A percentile compares a stretch with the other conserved stretches of the same genome.
phyloP scores from a whole-genome alignment of 1,284 basidiomycete species.

The Mycena citricolor region DNA sequence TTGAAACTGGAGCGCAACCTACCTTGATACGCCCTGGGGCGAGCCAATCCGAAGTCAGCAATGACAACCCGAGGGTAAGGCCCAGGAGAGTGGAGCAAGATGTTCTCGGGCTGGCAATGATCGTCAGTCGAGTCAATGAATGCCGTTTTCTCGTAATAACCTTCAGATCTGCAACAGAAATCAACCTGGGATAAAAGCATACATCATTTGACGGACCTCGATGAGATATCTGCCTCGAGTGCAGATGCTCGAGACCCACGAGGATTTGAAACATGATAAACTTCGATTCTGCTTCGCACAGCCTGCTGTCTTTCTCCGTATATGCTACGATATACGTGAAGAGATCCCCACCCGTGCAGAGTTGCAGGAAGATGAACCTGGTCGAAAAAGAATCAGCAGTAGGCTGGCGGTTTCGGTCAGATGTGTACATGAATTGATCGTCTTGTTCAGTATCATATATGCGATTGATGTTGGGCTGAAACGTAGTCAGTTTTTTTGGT shows the following conservation, averaged over 20 bases:
- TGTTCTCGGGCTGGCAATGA: conserved; percentile 75
- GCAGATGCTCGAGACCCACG: conserved; percentile 72
- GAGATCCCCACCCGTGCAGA: conserved; percentile 76
- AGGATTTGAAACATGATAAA: conserved; percentile 83
- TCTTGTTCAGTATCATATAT: conserved; percentile 70
- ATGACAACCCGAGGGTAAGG: conserved; percentile 81
- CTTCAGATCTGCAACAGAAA: conserved; percentile 64
- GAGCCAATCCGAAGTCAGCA: conserved; percentile 84
- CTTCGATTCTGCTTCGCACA: conserved; percentile 79
- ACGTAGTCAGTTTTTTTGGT: conserved; percentile 5
- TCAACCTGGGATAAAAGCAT: conserved; percentile 7
- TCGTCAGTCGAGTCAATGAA: background rate
- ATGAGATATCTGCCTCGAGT: conserved; percentile 75
- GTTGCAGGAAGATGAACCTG: conserved; percentile 75
- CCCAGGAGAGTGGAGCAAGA: conserved; percentile 71
- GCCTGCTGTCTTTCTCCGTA: conserved; percentile 44
- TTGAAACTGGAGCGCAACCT: too few relatives aligned
- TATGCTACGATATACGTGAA: conserved; percentile 76
- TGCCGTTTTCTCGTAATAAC: conserved; percentile 29
- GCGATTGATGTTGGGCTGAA: conserved; percentile 78
- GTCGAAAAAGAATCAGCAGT: background rate
- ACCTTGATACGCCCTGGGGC: conserved; percentile 75
- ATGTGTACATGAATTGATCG: conserved; percentile 56
- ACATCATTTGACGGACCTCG: conserved; percentile 67
- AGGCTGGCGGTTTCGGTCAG: background rate